Evolutionary conservation across 306 rosid species (phyloP).

Genomic region (Pueraria montana): DNA sequence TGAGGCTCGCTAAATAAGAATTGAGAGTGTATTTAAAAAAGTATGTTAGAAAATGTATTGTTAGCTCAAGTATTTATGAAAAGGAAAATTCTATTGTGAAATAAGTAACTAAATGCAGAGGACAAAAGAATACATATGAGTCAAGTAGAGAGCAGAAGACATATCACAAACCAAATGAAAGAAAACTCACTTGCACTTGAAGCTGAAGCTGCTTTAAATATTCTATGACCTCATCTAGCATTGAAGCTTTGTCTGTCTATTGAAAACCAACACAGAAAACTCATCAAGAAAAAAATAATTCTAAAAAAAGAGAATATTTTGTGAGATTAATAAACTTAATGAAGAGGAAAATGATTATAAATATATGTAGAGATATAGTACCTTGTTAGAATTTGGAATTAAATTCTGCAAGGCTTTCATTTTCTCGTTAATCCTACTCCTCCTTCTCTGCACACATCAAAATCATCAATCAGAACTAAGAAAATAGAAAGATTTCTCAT

Average conservation of each 20-base stretch:
- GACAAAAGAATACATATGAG: background rate
- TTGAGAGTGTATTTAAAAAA: background rate
- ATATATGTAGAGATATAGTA: constrained; percentile 15
- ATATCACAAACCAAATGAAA: constrained; percentile 34
- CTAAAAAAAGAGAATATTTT: background rate
- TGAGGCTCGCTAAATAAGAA: background rate
- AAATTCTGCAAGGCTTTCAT: constrained; percentile 92
- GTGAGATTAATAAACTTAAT: constrained; percentile 29
- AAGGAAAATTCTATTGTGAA: background rate
- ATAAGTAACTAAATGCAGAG: background rate
- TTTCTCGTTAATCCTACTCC: constrained; percentile 94
- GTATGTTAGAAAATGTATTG: background rate
- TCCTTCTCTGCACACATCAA: constrained; percentile 79
- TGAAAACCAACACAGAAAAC: constrained; percentile 32
- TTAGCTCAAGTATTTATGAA: background rate
- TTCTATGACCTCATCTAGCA: constrained; percentile 95
- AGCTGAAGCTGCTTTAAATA: constrained; percentile 98
- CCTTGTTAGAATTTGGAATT: constrained; percentile 98
- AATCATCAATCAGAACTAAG: constrained; percentile 31
- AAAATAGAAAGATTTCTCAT: constrained; percentile 29
- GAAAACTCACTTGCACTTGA: constrained; percentile 77
- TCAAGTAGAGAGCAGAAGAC: background rate
- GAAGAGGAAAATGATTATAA: background rate
- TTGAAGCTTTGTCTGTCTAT: constrained; percentile 97
- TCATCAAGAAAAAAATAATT: constrained; percentile 12